Evolutionary conservation across 2,329 filamentous ascomycete genomes (phyloP).

Genomic region (Beauveria brongniartii): DNA sequence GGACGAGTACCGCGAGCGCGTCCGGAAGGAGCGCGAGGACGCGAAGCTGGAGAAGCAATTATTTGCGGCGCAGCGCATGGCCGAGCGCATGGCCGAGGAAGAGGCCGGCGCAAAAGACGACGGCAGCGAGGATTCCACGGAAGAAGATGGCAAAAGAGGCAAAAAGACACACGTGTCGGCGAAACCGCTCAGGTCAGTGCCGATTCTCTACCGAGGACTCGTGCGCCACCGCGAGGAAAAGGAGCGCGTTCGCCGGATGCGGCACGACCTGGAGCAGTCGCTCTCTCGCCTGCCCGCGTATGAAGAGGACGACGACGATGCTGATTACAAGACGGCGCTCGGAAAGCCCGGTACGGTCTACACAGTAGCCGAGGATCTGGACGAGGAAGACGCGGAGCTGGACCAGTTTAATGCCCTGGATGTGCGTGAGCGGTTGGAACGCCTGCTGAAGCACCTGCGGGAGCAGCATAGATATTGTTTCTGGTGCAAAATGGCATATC

Average conservation of each 20-base stretch:
- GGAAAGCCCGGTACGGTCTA: slow-evolving; percentile 49
- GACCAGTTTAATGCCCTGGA: slow-evolving; percentile 69
- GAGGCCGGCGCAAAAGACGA: slow-evolving; percentile 20
- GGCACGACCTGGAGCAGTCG: slow-evolving; percentile 58
- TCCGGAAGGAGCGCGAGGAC: slow-evolving; percentile 62
- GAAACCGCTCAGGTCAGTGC: slow-evolving; percentile 56
- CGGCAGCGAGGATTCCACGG: slow-evolving; percentile 16
- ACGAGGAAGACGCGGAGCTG: slow-evolving; percentile 73
- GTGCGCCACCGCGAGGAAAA: slow-evolving; percentile 61
- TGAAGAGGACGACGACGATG: slow-evolving; percentile 64
- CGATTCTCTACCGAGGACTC: slow-evolving; percentile 72
- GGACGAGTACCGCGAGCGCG: slow-evolving; percentile 64
- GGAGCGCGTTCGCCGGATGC: slow-evolving; percentile 58
- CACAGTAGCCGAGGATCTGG: slow-evolving; percentile 58
- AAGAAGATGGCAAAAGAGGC: slow-evolving; percentile 12
- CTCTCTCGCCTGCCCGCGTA: slow-evolving; percentile 57
- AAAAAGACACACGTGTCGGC: slow-evolving; percentile 26
- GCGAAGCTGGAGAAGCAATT: slow-evolving; percentile 61
- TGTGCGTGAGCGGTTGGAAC: slow-evolving; percentile 56
- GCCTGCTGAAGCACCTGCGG: slow-evolving; percentile 62
- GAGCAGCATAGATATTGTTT: slow-evolving; percentile 77
- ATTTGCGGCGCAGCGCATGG: slow-evolving; percentile 71
- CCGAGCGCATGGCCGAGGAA: slow-evolving; percentile 66
- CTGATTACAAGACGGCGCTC: slow-evolving; percentile 62
- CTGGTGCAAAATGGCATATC: slow-evolving; percentile 86